Percentiles rank a stretch among this genome's conserved stretches.
Evolutionary conservation across 257 asterid species (phyloP).

Genomic region (Scutellaria galericulata): DNA sequence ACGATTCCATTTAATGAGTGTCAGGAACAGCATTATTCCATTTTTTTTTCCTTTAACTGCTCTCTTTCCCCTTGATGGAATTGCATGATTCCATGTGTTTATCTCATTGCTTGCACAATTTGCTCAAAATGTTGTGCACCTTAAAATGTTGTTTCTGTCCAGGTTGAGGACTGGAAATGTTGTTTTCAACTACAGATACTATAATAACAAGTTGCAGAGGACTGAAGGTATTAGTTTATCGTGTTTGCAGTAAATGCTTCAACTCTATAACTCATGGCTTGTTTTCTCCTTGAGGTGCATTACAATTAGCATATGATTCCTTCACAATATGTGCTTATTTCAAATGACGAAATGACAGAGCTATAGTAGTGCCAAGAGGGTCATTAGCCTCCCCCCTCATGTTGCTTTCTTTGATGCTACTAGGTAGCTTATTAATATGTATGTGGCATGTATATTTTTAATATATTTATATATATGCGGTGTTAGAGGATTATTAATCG

Average conservation of each 20-base stretch:
- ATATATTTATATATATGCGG: too few relatives aligned
- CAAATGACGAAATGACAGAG: too few relatives aligned
- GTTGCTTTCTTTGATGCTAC: too few relatives aligned
- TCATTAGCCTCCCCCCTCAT: too few relatives aligned
- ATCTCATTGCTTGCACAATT: conserved; percentile 24
- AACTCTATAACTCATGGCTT: conserved; percentile 1
- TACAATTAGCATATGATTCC: conserved; percentile 13
- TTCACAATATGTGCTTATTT: background rate
- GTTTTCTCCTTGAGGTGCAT: conserved; percentile 27
- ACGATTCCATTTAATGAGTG: background rate
- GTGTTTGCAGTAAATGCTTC: conserved; percentile 23
- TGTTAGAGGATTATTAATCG: too few relatives aligned
- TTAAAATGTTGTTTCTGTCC: conserved; percentile 36
- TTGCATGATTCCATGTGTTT: conserved; percentile 21
- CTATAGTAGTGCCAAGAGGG: too few relatives aligned
- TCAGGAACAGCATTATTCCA: conserved; percentile 12
- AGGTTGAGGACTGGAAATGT: conserved; percentile 99
- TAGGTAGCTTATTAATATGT: too few relatives aligned
- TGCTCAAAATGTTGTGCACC: conserved; percentile 8
- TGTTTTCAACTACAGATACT: conserved; percentile 89
- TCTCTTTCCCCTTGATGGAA: conserved; percentile 5
- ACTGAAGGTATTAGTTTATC: conserved; percentile 79
- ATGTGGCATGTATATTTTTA: too few relatives aligned
- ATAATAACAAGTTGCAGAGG: conserved; percentile 83
- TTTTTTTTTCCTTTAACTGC: background rate